Conservation (phyloP, 352 stramenopile species). For the Globisporangium iwayamae region DNA sequence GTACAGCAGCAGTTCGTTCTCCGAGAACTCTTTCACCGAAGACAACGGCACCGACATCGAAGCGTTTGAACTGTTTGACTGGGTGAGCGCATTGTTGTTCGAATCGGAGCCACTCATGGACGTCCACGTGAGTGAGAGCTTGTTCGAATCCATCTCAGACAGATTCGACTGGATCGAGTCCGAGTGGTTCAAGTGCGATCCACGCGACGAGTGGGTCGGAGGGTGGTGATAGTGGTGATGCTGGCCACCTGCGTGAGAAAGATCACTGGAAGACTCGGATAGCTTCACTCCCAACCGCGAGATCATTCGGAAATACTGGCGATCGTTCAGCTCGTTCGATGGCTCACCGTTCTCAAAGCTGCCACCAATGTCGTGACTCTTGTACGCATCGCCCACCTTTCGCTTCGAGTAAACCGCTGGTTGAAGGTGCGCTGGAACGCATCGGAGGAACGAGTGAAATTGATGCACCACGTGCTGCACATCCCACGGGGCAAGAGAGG, state of each 20-base stretch:
- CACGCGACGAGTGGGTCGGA: conserved; percentile 1
- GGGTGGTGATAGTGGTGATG: conserved; percentile 1
- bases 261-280: neutral
- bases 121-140: conserved; percentile 30
- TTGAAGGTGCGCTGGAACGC: conserved; percentile 49
- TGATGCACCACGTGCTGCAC: conserved; percentile 51
- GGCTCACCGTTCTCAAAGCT: neutral
- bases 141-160: conserved; percentile 59
- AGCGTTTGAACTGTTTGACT: conserved; percentile 19
- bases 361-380: neutral
- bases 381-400: conserved; percentile 23
- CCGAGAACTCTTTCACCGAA: conserved; percentile 33
- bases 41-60: neutral
- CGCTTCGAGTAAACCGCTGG: conserved; percentile 45
- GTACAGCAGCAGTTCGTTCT: conserved; percentile 59
- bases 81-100: conserved; percentile 17
- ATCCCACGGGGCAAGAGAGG: conserved; percentile 62
- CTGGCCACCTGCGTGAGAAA: neutral
- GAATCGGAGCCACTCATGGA: conserved; percentile 38
- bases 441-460: conserved; percentile 46
- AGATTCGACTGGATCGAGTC: conserved; percentile 75
- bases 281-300: conserved; percentile 9
- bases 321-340: conserved; percentile 4
- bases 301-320: conserved; percentile 16
- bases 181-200: conserved; percentile 23